Evolutionary conservation across 1,284 basidiomycete species (phyloP).

Genomic region (Lentinula novae-zelandiae): DNA sequence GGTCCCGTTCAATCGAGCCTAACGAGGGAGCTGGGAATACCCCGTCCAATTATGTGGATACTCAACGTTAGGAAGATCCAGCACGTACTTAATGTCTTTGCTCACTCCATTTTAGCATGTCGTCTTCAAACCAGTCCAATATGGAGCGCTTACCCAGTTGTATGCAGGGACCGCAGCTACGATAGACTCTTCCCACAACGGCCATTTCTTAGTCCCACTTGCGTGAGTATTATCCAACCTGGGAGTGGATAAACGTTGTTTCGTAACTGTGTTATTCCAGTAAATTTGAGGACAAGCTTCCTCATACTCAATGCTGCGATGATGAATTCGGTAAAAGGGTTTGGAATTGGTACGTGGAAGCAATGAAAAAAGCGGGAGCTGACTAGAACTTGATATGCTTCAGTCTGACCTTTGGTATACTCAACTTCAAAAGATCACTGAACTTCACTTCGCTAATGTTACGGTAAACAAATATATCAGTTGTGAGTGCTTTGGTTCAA

Average conservation of each 20-base stretch:
- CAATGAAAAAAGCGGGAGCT: slow-evolving; percentile 1
- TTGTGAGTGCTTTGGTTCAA: no score
- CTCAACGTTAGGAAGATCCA: slow-evolving; percentile 7
- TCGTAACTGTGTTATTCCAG: neutral
- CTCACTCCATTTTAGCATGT: slow-evolving; percentile 7
- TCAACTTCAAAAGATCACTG: no score
- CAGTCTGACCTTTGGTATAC: no score
- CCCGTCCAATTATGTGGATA: slow-evolving; percentile 3
- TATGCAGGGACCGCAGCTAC: slow-evolving; percentile 32
- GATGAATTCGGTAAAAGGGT: neutral
- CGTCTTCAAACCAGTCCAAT: slow-evolving; percentile 10
- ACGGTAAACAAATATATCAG: no score
- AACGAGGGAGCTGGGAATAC: neutral
- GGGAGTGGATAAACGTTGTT: no score
- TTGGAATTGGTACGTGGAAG: slow-evolving; percentile 8
- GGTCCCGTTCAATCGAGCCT: neutral
- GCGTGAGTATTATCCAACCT: no score
- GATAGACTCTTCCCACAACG: slow-evolving; percentile 3
- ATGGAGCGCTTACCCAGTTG: slow-evolving; percentile 35
- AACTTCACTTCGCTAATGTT: no score
- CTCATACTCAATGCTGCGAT: slow-evolving; percentile 1
- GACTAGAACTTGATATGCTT: neutral
- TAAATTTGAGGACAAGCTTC: slow-evolving; percentile 2
- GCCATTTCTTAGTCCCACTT: slow-evolving; percentile 3
- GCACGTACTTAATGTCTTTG: neutral